phyloP scores from a whole-genome alignment of 2,329 filamentous ascomycete genomes.

The Phialocephala subalpina region DNA sequence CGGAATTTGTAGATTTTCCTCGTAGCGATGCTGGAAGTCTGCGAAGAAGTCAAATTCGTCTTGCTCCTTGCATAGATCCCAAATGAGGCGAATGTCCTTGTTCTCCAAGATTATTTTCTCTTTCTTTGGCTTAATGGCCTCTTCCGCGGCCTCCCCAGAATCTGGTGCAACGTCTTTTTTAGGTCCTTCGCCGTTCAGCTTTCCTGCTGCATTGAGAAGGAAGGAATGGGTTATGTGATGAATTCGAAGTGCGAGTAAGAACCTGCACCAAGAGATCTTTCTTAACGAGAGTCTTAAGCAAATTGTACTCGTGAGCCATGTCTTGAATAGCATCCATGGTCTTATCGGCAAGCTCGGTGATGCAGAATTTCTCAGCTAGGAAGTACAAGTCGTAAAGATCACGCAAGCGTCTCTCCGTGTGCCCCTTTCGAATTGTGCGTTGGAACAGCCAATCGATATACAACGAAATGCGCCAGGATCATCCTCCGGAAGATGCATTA shows the following conservation, averaged over 20 bases:
- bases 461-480: not conserved
- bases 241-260: not conserved
- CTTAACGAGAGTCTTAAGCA: not conserved
- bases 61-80: not conserved
- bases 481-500: slow-evolving; percentile 8
- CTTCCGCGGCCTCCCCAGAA: no score
- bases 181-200: no score
- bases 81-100: not conserved
- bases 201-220: not conserved
- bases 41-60: not conserved
- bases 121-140: no score
- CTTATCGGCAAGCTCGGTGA: slow-evolving; percentile 3
- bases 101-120: no score
- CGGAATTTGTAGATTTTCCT: no score
- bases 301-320: not conserved
- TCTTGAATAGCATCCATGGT: slow-evolving; percentile 19
- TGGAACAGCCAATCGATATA: slow-evolving; percentile 21
- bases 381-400: slow-evolving; percentile 22
- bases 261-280: not conserved
- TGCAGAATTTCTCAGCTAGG: slow-evolving; percentile 20
- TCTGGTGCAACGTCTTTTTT: no score
- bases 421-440: not conserved
- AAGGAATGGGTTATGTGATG: not conserved
- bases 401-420: not conserved
- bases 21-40: no score